Evolutionary conservation across 768 basidiomycete genomes (phyloP).

Genomic region (Agrocybe chaxingu): DNA sequence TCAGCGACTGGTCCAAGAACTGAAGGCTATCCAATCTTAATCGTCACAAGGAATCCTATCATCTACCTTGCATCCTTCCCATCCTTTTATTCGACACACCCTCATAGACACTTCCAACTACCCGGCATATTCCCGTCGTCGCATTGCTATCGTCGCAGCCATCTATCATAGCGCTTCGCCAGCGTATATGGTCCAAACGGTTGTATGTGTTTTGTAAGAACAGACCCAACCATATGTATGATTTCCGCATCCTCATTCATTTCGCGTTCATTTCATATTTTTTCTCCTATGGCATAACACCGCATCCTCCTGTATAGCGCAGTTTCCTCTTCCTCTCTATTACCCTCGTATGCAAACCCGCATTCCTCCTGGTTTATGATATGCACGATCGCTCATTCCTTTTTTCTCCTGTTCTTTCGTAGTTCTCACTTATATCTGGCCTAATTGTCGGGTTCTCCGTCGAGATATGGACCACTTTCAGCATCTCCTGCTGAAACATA

Average conservation of each 20-base stretch:
- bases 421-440: not conserved
- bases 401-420: constrained; percentile 1
- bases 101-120: not conserved
- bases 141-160: constrained; percentile 10
- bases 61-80: not conserved
- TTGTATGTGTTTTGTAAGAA: constrained; percentile 19
- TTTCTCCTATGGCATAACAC: not conserved
- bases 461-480: no score
- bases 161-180: not conserved
- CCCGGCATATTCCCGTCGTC: not conserved
- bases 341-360: not conserved
- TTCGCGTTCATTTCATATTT: not conserved
- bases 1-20: constrained; percentile 64
- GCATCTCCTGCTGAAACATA: no score
- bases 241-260: constrained; percentile 10
- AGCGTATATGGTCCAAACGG: not conserved
- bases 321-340: not conserved
- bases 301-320: not conserved
- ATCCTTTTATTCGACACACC: not conserved
- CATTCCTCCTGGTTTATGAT: constrained; percentile 1
- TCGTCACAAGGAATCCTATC: not conserved
- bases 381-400: constrained; percentile 1
- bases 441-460: no score
- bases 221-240: constrained; percentile 11
- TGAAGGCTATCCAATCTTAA: constrained; percentile 38